Percentiles rank a stretch among this genome's conserved stretches.
phyloP scores from a whole-genome alignment of 1,284 basidiomycete species.

The Melampsora occidentalis region DNA sequence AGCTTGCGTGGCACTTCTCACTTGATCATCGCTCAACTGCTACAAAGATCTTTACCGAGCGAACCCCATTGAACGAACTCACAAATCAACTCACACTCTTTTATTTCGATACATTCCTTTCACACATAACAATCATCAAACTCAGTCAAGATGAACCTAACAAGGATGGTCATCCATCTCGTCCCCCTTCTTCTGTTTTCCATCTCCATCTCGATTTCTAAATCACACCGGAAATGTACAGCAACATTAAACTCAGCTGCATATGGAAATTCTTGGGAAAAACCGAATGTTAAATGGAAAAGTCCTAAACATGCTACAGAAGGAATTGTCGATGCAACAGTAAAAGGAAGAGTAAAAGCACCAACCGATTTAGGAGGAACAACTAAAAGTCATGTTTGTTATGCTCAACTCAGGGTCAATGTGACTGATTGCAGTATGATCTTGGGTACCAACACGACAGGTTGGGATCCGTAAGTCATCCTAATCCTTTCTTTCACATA shows the following conservation, averaged over 20 bases:
- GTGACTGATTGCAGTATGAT: constrained; percentile 32
- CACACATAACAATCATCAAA: background rate
- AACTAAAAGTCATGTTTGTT: constrained; percentile 22
- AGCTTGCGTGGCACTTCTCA: too few species aligned
- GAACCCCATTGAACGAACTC: too few species aligned
- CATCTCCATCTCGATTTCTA: constrained; percentile 1
- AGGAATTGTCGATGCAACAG: constrained; percentile 30
- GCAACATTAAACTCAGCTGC: constrained; percentile 40
- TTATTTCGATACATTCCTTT: too few species aligned
- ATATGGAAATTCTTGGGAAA: constrained; percentile 26
- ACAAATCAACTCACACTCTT: too few species aligned
- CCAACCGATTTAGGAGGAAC: constrained; percentile 24
- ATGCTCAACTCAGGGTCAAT: constrained; percentile 23
- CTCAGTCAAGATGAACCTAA: background rate
- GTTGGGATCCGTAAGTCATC: constrained; percentile 27
- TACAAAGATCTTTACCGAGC: too few species aligned
- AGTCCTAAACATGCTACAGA: constrained; percentile 26
- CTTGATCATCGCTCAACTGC: too few species aligned
- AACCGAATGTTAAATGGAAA: constrained; percentile 37
- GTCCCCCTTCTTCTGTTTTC: background rate
- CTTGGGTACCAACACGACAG: background rate
- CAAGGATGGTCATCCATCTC: background rate
- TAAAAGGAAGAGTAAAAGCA: constrained; percentile 14
- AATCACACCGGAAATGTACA: constrained; percentile 17
- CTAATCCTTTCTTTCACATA: background rate